Conservation (phyloP, 495 filamentous ascomycete species). For the Recurvomyces mirabilis region DNA sequence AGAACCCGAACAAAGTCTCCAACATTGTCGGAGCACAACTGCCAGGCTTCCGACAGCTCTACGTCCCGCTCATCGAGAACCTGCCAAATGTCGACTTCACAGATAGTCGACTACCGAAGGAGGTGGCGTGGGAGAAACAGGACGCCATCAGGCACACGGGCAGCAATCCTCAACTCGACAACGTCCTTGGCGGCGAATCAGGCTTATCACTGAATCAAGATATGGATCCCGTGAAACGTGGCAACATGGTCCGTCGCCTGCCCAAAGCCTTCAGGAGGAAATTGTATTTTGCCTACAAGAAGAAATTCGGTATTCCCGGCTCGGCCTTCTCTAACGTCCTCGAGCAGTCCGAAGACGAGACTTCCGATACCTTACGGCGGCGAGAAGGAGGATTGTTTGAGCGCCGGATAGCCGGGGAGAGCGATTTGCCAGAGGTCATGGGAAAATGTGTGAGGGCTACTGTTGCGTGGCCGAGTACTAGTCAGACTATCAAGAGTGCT, state of each 20-base stretch:
- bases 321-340: slow-evolving; percentile 81
- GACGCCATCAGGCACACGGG: slow-evolving; percentile 24
- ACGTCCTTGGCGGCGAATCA: slow-evolving; percentile 37
- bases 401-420: slow-evolving; percentile 65
- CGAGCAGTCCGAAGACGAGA: slow-evolving; percentile 56
- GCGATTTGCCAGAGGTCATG: slow-evolving; percentile 54
- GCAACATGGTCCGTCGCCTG: slow-evolving; percentile 90
- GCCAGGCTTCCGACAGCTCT: slow-evolving; percentile 78
- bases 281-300: slow-evolving; percentile 87
- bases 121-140: slow-evolving; percentile 27
- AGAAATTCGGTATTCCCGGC: slow-evolving; percentile 74
- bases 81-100: slow-evolving; percentile 79
- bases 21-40: slow-evolving; percentile 92
- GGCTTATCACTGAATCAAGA: slow-evolving; percentile 64
- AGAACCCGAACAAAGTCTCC: slow-evolving; percentile 82
- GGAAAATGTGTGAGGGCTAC: slow-evolving; percentile 68
- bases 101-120: slow-evolving; percentile 45
- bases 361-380: slow-evolving; percentile 49
- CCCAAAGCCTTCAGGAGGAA: slow-evolving; percentile 79
- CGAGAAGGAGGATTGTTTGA: slow-evolving; percentile 70
- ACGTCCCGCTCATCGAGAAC: slow-evolving; percentile 75
- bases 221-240: slow-evolving; percentile 78
- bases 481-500: slow-evolving; percentile 69
- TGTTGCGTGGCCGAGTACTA: slow-evolving; percentile 78
- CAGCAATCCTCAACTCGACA: slow-evolving; percentile 50